Conservation (phyloP, 2,329 filamentous ascomycete species). For the Ophiostoma sp. region DNA sequence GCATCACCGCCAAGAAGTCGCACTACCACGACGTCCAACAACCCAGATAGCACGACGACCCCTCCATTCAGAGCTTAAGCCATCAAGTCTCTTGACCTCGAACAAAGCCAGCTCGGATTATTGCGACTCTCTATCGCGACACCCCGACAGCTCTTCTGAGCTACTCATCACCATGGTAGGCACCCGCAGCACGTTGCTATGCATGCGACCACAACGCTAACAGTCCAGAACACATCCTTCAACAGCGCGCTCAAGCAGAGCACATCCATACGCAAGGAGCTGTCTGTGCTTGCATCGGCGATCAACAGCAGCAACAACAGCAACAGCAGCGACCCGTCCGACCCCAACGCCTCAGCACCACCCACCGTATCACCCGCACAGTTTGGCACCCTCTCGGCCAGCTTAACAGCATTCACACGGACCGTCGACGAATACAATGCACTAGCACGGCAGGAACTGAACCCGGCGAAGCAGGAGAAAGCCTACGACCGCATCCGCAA, state of each 20-base stretch:
- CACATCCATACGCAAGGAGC: slow-evolving; percentile 71
- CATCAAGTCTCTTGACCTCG: neutral
- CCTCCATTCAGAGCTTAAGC: neutral
- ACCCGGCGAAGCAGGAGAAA: slow-evolving; percentile 86
- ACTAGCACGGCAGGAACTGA: slow-evolving; percentile 81
- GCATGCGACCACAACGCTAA: neutral
- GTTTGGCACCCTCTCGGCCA: slow-evolving; percentile 65
- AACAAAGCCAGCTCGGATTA: neutral
- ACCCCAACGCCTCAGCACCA: neutral
- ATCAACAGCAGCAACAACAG: slow-evolving; percentile 30
- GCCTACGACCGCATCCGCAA: slow-evolving; percentile 77
- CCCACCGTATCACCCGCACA: slow-evolving; percentile 6
- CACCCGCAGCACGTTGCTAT: too few relatives aligned
- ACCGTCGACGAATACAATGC: slow-evolving; percentile 88
- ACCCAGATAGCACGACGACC: neutral
- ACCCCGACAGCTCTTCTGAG: neutral
- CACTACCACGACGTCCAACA: neutral
- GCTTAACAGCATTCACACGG: slow-evolving; percentile 66
- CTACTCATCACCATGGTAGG: neutral
- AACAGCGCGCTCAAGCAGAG: slow-evolving; percentile 84
- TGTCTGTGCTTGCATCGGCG: slow-evolving; percentile 34
- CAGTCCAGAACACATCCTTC: slow-evolving; percentile 68
- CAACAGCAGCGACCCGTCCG: slow-evolving; percentile 46
- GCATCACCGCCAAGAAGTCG: neutral
- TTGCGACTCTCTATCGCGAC: neutral